Evolutionary conservation across 2,329 filamentous ascomycete genomes (phyloP).

Genomic region (Dryadomyces sulphureus): DNA sequence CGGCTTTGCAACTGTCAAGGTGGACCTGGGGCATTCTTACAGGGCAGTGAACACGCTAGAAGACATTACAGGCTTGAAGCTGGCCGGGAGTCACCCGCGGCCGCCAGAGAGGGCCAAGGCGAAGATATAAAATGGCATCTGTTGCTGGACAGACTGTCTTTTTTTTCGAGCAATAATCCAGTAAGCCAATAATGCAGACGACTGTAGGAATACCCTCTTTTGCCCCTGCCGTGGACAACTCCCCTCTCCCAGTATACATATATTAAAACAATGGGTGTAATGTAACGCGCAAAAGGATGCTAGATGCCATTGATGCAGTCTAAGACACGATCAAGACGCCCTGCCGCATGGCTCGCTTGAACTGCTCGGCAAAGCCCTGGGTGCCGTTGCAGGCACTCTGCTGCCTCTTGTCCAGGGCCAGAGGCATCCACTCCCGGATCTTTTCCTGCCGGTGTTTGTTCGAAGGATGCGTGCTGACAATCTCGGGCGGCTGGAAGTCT

Average conservation of each 20-base stretch:
- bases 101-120: constrained; percentile 17
- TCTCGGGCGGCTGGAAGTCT: constrained; percentile 44
- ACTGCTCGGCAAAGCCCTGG: constrained; percentile 35
- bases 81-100: constrained; percentile 41
- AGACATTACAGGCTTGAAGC: constrained; percentile 49
- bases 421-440: constrained; percentile 47
- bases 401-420: constrained; percentile 37
- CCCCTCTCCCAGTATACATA: not conserved
- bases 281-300: not conserved
- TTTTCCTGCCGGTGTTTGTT: constrained; percentile 49
- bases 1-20: constrained; percentile 76
- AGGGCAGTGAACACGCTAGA: constrained; percentile 77
- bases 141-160: not conserved
- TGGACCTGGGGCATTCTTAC: constrained; percentile 59
- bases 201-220: no score
- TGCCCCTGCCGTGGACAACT: no score
- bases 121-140: constrained; percentile 23
- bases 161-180: not conserved
- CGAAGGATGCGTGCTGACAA: constrained; percentile 64
- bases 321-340: constrained; percentile 14
- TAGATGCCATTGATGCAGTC: not conserved
- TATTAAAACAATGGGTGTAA: not conserved
- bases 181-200: no score
- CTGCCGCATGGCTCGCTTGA: constrained; percentile 30
- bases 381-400: constrained; percentile 40